Conservation (phyloP, 371 early-diverging fungal genomes). For the Ordospora pajunii region DNA sequence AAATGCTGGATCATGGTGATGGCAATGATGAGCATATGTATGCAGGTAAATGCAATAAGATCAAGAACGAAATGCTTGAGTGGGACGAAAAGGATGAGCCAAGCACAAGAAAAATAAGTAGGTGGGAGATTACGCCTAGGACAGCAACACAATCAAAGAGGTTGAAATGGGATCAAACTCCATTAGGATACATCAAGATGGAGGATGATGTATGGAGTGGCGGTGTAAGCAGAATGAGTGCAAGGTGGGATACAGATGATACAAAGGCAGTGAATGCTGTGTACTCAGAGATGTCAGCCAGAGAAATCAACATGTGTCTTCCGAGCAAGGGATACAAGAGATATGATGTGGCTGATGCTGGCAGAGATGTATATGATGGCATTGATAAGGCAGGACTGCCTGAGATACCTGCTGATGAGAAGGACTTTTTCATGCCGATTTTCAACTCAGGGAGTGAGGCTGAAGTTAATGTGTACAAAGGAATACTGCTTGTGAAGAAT, state of each 20-base stretch:
- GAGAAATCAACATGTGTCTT: conserved; percentile 3
- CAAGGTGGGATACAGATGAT: not conserved
- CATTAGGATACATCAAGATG: not conserved
- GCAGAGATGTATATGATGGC: not conserved
- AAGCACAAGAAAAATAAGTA: not conserved
- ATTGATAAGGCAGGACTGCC: not conserved
- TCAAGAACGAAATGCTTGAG: not conserved
- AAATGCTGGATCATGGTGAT: not conserved
- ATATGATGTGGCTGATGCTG: not conserved
- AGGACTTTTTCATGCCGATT: not conserved
- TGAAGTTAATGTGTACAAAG: not conserved
- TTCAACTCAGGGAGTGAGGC: not conserved
- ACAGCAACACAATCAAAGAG: conserved; percentile 13
- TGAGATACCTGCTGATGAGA: not conserved
- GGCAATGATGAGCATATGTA: not conserved
- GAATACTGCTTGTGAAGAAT: not conserved
- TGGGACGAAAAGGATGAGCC: not conserved
- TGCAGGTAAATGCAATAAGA: no score
- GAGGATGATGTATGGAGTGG: conserved; percentile 1
- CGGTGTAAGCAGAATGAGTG: not conserved
- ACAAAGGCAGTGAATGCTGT: not conserved
- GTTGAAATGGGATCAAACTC: conserved; percentile 26
- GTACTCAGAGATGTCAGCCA: not conserved
- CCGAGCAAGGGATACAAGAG: not conserved
- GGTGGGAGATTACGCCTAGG: conserved; percentile 9